Percentiles rank a stretch among this genome's conserved stretches.
Conservation (phyloP, 495 filamentous ascomycete species). For the Penicillium herquei region DNA sequence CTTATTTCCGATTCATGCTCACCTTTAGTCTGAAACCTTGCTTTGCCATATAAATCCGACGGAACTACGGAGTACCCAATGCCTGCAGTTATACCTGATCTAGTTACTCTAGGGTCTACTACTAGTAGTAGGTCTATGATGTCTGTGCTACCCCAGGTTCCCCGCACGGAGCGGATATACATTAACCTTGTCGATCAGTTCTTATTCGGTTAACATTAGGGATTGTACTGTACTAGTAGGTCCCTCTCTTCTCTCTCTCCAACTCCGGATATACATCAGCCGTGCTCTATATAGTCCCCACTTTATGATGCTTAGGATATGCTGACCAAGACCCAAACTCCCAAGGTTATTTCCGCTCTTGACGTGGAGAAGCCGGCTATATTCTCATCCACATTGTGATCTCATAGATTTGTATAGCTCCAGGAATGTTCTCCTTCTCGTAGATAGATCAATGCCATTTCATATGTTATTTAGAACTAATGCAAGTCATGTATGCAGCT, state of each 20-base stretch:
- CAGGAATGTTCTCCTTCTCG: too few relatives aligned
- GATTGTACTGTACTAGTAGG: too few relatives aligned
- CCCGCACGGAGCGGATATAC: neutral
- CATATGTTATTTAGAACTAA: neutral
- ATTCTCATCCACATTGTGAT: conserved; percentile 13
- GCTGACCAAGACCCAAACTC: conserved; percentile 21
- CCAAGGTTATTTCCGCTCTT: conserved; percentile 7
- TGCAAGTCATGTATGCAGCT: neutral
- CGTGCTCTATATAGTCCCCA: conserved; percentile 4
- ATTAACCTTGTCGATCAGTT: neutral
- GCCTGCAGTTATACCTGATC: too few relatives aligned
- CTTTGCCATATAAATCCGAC: too few relatives aligned
- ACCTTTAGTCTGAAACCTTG: too few relatives aligned
- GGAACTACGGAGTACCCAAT: too few relatives aligned
- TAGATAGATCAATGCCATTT: neutral
- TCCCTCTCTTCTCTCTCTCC: too few relatives aligned
- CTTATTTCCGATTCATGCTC: too few relatives aligned
- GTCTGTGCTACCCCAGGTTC: neutral
- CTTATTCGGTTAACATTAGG: too few relatives aligned
- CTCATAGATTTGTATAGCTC: neutral
- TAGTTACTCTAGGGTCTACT: too few relatives aligned
- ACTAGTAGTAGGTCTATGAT: neutral
- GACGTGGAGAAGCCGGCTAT: conserved; percentile 16
- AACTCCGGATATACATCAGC: conserved; percentile 17
- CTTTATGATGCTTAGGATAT: conserved; percentile 16